A percentile compares a stretch with the other conserved stretches of the same genome.
These are phyloP conservation scores for Fusarium pseudocircinatum DNA, from an alignment of 2,329 filamentous ascomycete genomes.

Conservation along the genomic window DNA sequence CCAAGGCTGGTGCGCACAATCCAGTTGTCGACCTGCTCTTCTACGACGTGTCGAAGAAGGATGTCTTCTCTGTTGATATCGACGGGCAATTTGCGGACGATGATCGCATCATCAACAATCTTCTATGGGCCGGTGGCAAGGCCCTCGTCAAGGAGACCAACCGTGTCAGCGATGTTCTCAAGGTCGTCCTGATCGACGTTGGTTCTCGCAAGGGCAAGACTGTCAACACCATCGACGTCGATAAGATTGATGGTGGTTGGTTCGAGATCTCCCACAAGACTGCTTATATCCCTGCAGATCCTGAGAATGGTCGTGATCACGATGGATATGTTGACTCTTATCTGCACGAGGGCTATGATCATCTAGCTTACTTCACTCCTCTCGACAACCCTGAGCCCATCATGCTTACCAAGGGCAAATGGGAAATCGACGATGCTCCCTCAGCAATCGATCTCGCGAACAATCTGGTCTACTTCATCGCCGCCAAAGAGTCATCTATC, in stretches of 20 bases:
- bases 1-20: slow-evolving; percentile 93
- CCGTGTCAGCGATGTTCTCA: slow-evolving; percentile 90
- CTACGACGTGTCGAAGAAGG: slow-evolving; percentile 81
- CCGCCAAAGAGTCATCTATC: slow-evolving; percentile 86
- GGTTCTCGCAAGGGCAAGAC: slow-evolving; percentile 76
- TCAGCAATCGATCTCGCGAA: slow-evolving; percentile 84
- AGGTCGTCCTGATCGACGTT: slow-evolving; percentile 87
- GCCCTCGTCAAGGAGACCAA: slow-evolving; percentile 93
- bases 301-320: slow-evolving; percentile 75
- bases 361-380: slow-evolving; percentile 92
- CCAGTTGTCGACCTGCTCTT: slow-evolving; percentile 88
- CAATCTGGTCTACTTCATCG: slow-evolving; percentile 90
- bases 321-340: slow-evolving; percentile 95
- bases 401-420: slow-evolving; percentile 86
- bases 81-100: slow-evolving; percentile 81
- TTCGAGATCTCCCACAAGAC: slow-evolving; percentile 93
- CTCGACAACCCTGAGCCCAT: slow-evolving; percentile 83
- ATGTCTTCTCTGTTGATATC: slow-evolving; percentile 83
- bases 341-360: slow-evolving; percentile 86
- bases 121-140: slow-evolving; percentile 88
- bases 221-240: slow-evolving; percentile 81
- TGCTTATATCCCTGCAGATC: slow-evolving; percentile 85
- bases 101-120: slow-evolving; percentile 89
- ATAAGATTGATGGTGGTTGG: slow-evolving; percentile 93
- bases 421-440: slow-evolving; percentile 90